These are phyloP conservation scores for Stylonectria norvegica DNA, from an alignment of 2,329 filamentous ascomycete species.

Conservation along the genomic window DNA sequence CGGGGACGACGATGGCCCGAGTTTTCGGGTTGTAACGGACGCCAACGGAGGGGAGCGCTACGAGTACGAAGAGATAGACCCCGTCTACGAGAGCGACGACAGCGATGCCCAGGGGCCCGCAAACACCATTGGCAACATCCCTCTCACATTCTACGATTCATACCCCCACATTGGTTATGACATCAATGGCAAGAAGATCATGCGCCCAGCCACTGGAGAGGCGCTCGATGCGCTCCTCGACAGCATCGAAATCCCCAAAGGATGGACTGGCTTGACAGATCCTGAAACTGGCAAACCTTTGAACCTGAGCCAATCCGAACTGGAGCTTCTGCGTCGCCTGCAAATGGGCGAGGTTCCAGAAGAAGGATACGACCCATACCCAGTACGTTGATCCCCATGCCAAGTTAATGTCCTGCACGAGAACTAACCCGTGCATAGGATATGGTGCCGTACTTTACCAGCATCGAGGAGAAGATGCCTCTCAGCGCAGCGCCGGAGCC, in stretches of 20 bases:
- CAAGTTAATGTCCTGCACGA: neutral
- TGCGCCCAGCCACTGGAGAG: slow-evolving; percentile 90
- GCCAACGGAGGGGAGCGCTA: slow-evolving; percentile 90
- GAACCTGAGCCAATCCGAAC: slow-evolving; percentile 79
- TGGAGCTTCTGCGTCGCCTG: slow-evolving; percentile 83
- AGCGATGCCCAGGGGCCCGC: slow-evolving; percentile 72
- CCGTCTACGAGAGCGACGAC: slow-evolving; percentile 94
- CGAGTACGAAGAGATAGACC: slow-evolving; percentile 89
- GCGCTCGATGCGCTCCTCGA: slow-evolving; percentile 91
- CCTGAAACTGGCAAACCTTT: slow-evolving; percentile 90
- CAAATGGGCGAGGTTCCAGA: slow-evolving; percentile 85
- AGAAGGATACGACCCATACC: slow-evolving; percentile 90
- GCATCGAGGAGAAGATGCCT: slow-evolving; percentile 89
- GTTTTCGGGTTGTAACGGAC: slow-evolving; percentile 63
- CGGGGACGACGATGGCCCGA: slow-evolving; percentile 38
- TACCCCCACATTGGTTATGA: slow-evolving; percentile 99
- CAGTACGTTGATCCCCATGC: slow-evolving; percentile 47
- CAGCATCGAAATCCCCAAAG: slow-evolving; percentile 94
- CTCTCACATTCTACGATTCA: slow-evolving; percentile 90
- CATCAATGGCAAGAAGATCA: slow-evolving; percentile 97
- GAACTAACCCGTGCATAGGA: slow-evolving; percentile 46
- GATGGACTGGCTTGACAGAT: slow-evolving; percentile 95
- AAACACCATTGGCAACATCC: slow-evolving; percentile 96
- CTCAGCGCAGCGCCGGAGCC: slow-evolving; percentile 92
- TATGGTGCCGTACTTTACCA: slow-evolving; percentile 90